A percentile compares a stretch with the other conserved stretches of the same genome.
Evolutionary conservation across 257 asterid species (phyloP).

Genomic region (Galeopsis tetrahit): DNA sequence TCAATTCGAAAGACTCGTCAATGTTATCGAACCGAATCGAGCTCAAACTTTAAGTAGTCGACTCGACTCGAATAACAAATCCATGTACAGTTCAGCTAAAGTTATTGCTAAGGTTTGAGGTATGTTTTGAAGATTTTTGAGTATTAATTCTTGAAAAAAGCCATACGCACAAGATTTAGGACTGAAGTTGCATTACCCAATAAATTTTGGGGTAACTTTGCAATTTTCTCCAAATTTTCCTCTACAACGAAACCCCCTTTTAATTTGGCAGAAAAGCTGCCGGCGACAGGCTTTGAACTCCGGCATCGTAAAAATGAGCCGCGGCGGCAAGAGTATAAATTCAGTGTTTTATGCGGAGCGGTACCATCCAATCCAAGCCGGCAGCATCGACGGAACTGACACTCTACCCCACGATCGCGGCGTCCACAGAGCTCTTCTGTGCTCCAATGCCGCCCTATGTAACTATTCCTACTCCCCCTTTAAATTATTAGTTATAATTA

Average conservation of each 20-base stretch:
- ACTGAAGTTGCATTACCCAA: not conserved
- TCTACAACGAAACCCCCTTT: not conserved
- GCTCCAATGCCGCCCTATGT: conserved; percentile 90
- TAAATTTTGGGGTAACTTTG: not conserved
- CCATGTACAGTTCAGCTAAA: too few species aligned
- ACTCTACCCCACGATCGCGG: conserved; percentile 86
- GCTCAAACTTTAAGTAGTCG: too few species aligned
- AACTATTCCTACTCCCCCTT: conserved; percentile 18
- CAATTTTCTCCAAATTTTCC: not conserved
- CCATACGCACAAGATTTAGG: not conserved
- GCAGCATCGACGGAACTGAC: conserved; percentile 97
- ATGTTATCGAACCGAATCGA: too few species aligned
- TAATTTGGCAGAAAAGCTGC: not conserved
- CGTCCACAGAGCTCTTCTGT: conserved; percentile 84
- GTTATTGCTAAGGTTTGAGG: too few species aligned
- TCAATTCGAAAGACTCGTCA: too few species aligned
- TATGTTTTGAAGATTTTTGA: too few species aligned
- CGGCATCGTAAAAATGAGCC: conserved; percentile 41
- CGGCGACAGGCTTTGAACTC: conserved; percentile 7
- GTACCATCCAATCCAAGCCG: conserved; percentile 97
- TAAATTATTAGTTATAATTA: conserved; percentile 10
- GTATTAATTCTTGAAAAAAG: too few species aligned
- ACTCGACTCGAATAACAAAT: too few species aligned
- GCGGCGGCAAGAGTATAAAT: conserved; percentile 40
- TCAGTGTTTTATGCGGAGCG: conserved; percentile 83